A percentile compares a stretch with the other conserved stretches of the same genome.
Conservation (phyloP, 352 stramenopile species). For the Chrysophaeum taylorii region DNA sequence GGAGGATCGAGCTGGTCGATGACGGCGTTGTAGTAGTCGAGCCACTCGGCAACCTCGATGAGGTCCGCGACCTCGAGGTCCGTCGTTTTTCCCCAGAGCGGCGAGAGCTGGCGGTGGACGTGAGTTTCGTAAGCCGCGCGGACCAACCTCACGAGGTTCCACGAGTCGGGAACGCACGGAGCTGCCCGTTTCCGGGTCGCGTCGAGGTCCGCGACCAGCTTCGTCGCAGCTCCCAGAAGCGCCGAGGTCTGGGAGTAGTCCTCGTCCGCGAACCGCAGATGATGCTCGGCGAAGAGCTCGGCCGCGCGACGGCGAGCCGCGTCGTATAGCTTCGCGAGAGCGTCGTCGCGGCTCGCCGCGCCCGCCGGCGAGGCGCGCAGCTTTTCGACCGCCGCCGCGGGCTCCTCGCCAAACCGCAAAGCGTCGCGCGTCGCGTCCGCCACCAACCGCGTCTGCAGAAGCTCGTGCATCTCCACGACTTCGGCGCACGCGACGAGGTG, state of each 20-base stretch:
- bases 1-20: not conserved
- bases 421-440: not conserved
- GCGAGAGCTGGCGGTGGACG: not conserved
- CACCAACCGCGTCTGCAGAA: not conserved
- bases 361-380: not conserved
- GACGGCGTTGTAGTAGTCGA: conserved; percentile 6
- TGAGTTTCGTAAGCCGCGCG: not conserved
- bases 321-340: not conserved
- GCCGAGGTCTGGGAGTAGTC: not conserved
- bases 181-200: not conserved
- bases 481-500: not conserved
- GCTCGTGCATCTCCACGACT: conserved; percentile 8
- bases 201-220: not conserved
- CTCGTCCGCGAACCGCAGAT: conserved; percentile 1
- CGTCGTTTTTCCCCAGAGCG: not conserved
- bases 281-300: not conserved
- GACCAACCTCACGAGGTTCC: not conserved
- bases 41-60: conserved; percentile 8
- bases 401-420: not conserved
- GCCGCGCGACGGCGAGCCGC: not conserved
- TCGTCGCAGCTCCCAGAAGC: not conserved
- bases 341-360: not conserved
- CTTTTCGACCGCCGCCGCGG: not conserved
- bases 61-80: conserved; percentile 10
- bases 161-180: not conserved